Evolutionary conservation across 768 basidiomycete species (phyloP).

Genomic region (Clavaria fumosa): DNA sequence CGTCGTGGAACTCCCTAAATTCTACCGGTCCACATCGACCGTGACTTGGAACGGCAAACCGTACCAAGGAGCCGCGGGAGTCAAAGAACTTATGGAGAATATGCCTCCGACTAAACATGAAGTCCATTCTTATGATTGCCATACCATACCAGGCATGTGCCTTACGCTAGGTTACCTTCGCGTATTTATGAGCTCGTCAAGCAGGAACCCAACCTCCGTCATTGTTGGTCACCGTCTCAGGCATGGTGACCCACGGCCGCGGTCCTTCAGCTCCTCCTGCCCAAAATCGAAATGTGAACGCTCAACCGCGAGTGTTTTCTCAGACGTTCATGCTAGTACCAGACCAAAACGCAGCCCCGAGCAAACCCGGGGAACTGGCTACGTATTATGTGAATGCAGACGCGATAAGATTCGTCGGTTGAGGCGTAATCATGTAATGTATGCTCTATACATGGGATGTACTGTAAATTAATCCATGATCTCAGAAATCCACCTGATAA

Average conservation of each 20-base stretch:
- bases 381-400: constrained; percentile 76
- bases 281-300: constrained; percentile 43
- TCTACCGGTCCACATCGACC: constrained; percentile 64
- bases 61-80: constrained; percentile 54
- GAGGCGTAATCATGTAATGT: constrained; percentile 1
- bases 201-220: constrained; percentile 67
- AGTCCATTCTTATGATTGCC: constrained; percentile 78
- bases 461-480: too few species aligned
- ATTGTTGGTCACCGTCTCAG: constrained; percentile 64
- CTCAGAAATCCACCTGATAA: too few species aligned
- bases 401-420: constrained; percentile 72
- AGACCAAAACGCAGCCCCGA: constrained; percentile 47
- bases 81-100: constrained; percentile 46
- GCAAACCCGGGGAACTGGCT: constrained; percentile 55
- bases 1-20: constrained; percentile 59
- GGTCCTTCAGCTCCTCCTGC: constrained; percentile 44
- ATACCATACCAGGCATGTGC: constrained; percentile 64
- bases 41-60: constrained; percentile 80
- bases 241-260: constrained; percentile 58
- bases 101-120: constrained; percentile 78
- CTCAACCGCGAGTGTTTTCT: constrained; percentile 71
- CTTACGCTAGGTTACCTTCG: constrained; percentile 1
- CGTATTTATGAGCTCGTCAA: constrained; percentile 5
- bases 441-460: too few species aligned
- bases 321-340: constrained; percentile 80